A percentile compares a stretch with the other conserved stretches of the same genome.
phyloP scores from a whole-genome alignment of 2,329 filamentous ascomycete genomes.

The Fusarium pseudonygamai region DNA sequence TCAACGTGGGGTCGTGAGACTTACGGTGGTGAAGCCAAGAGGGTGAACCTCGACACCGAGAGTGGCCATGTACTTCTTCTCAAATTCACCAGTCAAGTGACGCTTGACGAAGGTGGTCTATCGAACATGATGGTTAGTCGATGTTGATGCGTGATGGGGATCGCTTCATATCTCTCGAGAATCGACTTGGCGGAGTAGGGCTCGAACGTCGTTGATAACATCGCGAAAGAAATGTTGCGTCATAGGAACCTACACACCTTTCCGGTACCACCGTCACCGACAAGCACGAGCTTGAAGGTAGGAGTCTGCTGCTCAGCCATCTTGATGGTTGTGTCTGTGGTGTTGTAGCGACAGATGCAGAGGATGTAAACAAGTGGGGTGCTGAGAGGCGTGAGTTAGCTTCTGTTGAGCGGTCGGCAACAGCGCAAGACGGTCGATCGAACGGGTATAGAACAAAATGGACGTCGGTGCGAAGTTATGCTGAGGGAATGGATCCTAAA shows the following conservation, averaged over 20 bases:
- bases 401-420: conserved; percentile 31
- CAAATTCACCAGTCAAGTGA: conserved; percentile 99
- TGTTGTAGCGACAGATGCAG: conserved; percentile 42
- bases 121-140: conserved; percentile 32
- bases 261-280: conserved; percentile 98
- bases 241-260: conserved; percentile 71
- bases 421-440: conserved; percentile 24
- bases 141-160: conserved; percentile 7
- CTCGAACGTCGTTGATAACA: conserved; percentile 34
- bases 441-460: conserved; percentile 2
- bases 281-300: conserved; percentile 99
- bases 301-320: conserved; percentile 74
- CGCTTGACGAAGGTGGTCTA: conserved; percentile 99
- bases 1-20: conserved; percentile 52
- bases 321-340: conserved; percentile 46
- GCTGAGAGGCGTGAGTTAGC: conserved; percentile 50
- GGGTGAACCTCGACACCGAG: conserved; percentile 99
- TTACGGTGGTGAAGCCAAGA: conserved; percentile 96
- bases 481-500: conserved; percentile 36
- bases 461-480: conserved; percentile 22
- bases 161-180: conserved; percentile 22
- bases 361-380: conserved; percentile 61
- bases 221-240: conserved; percentile 29
- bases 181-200: conserved; percentile 38
- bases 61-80: conserved; percentile 99